phyloP scores from a whole-genome alignment of 345 rosid species.

The Eucalyptus brandiana region DNA sequence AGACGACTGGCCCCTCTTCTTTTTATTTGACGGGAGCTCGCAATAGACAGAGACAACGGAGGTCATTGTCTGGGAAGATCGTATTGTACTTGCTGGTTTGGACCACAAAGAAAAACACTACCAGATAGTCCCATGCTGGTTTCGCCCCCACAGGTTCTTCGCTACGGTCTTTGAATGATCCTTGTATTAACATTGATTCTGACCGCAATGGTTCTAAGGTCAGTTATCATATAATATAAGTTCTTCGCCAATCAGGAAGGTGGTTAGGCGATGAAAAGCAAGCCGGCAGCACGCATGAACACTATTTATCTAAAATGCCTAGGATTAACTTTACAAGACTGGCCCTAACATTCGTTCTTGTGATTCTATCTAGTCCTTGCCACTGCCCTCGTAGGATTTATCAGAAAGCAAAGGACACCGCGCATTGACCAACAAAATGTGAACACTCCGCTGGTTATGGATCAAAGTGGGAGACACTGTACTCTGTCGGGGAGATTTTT shows the following conservation, averaged over 20 bases:
- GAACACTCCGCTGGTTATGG: neutral
- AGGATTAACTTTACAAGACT: neutral
- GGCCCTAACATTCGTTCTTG: neutral
- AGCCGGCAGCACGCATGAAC: neutral
- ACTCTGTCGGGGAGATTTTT: slow-evolving; percentile 52
- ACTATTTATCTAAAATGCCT: neutral
- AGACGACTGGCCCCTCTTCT: neutral
- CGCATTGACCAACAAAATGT: neutral
- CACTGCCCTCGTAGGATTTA: neutral
- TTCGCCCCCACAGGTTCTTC: neutral
- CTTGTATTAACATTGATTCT: neutral
- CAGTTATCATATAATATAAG: neutral
- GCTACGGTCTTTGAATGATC: neutral
- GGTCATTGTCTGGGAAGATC: neutral
- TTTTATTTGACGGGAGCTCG: neutral
- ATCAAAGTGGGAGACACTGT: slow-evolving; percentile 67
- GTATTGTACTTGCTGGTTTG: neutral
- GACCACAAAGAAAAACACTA: neutral
- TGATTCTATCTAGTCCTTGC: neutral
- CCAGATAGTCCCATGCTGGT: neutral
- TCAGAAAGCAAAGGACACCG: neutral
- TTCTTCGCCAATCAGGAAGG: neutral
- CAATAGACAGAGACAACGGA: neutral
- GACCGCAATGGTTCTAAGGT: neutral
- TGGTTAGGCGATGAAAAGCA: neutral